Percentiles rank a stretch among this genome's conserved stretches.
These are phyloP conservation scores for Syzygium grande DNA, from an alignment of 345 rosid species.

Conservation along the genomic window DNA sequence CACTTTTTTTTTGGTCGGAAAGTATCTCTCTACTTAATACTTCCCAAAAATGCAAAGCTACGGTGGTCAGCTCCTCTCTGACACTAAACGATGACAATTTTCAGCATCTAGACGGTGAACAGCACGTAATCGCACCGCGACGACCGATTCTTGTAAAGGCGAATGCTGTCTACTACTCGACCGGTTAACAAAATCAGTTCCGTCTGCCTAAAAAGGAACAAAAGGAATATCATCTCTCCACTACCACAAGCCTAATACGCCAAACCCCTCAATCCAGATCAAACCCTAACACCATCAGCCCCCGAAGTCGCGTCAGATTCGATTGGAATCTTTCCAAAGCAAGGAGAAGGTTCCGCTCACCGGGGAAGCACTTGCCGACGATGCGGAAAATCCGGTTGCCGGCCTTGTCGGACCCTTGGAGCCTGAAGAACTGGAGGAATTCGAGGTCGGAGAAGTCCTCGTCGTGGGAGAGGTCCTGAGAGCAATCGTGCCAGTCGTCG, in stretches of 20 bases:
- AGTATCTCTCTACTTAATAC: neutral
- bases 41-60: neutral
- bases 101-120: neutral
- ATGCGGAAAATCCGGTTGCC: constrained; percentile 66
- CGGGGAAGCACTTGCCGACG: constrained; percentile 82
- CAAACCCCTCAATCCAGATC: neutral
- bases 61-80: neutral
- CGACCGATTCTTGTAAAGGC: neutral
- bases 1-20: neutral
- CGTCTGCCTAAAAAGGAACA: neutral
- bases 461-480: constrained; percentile 43
- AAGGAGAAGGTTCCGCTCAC: constrained; percentile 18
- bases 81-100: neutral
- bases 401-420: constrained; percentile 70
- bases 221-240: neutral
- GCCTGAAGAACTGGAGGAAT: constrained; percentile 56
- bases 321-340: neutral
- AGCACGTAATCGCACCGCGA: neutral
- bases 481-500: constrained; percentile 86
- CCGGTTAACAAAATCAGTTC: neutral
- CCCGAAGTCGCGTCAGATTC: neutral
- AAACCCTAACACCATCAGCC: neutral
- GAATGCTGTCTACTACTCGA: neutral
- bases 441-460: constrained; percentile 95
- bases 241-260: neutral